These are phyloP conservation scores for Begonia loranthoides DNA, from an alignment of 306 rosid species.

Conservation along the genomic window DNA sequence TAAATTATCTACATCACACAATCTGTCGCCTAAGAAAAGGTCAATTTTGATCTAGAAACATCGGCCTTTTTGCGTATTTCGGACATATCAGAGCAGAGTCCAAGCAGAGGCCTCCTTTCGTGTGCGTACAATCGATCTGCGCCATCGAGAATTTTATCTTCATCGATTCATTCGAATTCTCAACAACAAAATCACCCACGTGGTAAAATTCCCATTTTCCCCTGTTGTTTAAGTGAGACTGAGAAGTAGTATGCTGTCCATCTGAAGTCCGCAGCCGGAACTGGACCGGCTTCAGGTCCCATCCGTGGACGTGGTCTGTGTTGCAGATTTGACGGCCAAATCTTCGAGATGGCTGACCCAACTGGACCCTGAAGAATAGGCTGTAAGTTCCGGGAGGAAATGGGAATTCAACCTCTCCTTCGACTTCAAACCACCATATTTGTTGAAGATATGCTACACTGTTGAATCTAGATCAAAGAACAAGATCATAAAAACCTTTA, in stretches of 20 bases:
- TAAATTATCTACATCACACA: too few relatives aligned
- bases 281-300: slow-evolving; percentile 75
- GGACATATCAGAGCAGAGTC: slow-evolving; percentile 74
- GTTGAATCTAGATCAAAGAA: slow-evolving; percentile 33
- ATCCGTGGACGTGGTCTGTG: slow-evolving; percentile 75
- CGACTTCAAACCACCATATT: slow-evolving; percentile 98
- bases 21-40: slow-evolving; percentile 2
- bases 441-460: slow-evolving; percentile 83
- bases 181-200: slow-evolving; percentile 72
- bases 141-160: slow-evolving; percentile 79
- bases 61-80: slow-evolving; percentile 34
- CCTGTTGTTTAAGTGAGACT: slow-evolving; percentile 46
- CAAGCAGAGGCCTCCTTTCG: slow-evolving; percentile 91
- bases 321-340: slow-evolving; percentile 67
- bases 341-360: slow-evolving; percentile 54
- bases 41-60: slow-evolving; percentile 34
- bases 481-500: not conserved
- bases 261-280: slow-evolving; percentile 88
- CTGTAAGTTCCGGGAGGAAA: slow-evolving; percentile 78
- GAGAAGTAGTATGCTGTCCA: slow-evolving; percentile 53
- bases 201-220: slow-evolving; percentile 70
- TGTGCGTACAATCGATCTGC: slow-evolving; percentile 96
- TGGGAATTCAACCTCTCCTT: slow-evolving; percentile 88
- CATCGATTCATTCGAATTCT: slow-evolving; percentile 33
- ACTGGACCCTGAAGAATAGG: slow-evolving; percentile 57